A percentile compares a stretch with the other conserved stretches of the same genome.
Evolutionary conservation across 805 yeast genomes (phyloP).

Genomic region (Yamadazyma tumulicola): DNA sequence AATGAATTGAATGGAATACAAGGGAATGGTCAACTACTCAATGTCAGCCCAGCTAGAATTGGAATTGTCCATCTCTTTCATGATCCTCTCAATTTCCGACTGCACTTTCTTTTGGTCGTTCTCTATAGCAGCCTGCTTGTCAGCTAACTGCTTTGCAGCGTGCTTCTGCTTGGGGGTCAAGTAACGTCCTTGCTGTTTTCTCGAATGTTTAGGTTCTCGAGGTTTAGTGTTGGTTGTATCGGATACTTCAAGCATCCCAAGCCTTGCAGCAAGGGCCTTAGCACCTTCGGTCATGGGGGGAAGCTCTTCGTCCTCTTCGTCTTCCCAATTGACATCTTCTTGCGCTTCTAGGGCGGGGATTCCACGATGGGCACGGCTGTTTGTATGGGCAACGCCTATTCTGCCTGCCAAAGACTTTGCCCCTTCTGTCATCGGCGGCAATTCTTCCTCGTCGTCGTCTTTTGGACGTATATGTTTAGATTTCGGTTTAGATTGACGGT

Average conservation of each 20-base stretch:
- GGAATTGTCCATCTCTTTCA: constrained; percentile 13
- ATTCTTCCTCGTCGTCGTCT: constrained; percentile 7
- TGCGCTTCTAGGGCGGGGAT: neutral
- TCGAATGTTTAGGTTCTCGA: neutral
- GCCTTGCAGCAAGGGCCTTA: constrained; percentile 22
- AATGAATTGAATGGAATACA: constrained; percentile 1
- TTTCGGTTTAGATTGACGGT: neutral
- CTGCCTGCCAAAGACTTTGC: constrained; percentile 25
- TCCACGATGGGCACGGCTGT: constrained; percentile 6
- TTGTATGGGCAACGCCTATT: constrained; percentile 13
- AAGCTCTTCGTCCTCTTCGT: constrained; percentile 6
- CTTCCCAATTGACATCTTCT: constrained; percentile 5
- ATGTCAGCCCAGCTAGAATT: constrained; percentile 15
- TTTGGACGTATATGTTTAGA: neutral
- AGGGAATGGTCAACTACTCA: constrained; percentile 5
- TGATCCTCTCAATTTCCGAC: constrained; percentile 11
- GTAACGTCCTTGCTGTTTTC: constrained; percentile 1
- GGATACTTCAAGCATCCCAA: constrained; percentile 11
- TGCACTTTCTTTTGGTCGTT: constrained; percentile 7
- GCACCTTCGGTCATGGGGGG: constrained; percentile 24
- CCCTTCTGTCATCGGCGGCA: constrained; percentile 20
- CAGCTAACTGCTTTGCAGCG: constrained; percentile 3
- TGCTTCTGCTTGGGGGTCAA: constrained; percentile 9
- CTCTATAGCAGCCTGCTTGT: constrained; percentile 8
- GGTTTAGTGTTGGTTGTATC: neutral